phyloP scores from a whole-genome alignment of 495 filamentous ascomycete genomes.

The Neurospora tetraspora region DNA sequence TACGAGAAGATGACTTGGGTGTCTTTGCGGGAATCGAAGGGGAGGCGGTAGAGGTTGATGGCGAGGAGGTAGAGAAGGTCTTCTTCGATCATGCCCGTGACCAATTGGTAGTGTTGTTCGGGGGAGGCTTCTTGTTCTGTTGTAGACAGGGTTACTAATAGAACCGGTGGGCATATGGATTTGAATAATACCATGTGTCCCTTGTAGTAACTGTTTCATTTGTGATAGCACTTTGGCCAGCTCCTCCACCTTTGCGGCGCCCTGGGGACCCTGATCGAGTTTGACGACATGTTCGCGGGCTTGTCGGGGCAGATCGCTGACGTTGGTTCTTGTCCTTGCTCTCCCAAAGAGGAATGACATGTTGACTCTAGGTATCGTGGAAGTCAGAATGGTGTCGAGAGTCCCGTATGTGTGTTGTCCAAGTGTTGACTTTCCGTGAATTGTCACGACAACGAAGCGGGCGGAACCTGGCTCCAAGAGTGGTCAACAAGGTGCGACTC shows the following conservation, averaged over 20 bases:
- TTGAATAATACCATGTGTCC: conserved; percentile 56
- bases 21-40: conserved; percentile 91
- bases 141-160: no score
- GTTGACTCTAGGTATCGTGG: conserved; percentile 4
- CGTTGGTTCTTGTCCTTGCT: conserved; percentile 48
- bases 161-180: background rate
- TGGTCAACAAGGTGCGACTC: background rate
- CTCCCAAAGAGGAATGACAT: conserved; percentile 94
- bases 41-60: conserved; percentile 64
- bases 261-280: conserved; percentile 42
- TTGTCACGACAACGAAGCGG: background rate
- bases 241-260: conserved; percentile 41
- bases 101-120: conserved; percentile 72
- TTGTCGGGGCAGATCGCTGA: conserved; percentile 40
- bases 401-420: background rate
- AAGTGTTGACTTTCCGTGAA: background rate
- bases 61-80: conserved; percentile 80
- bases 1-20: conserved; percentile 84
- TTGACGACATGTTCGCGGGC: conserved; percentile 44
- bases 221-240: conserved; percentile 66
- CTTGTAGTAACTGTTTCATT: conserved; percentile 77
- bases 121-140: conserved; percentile 76
- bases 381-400: background rate
- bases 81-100: conserved; percentile 72
- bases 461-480: background rate